phyloP scores from a whole-genome alignment of 371 early-diverging fungal genomes.

The Edhazardia aedis region DNA sequence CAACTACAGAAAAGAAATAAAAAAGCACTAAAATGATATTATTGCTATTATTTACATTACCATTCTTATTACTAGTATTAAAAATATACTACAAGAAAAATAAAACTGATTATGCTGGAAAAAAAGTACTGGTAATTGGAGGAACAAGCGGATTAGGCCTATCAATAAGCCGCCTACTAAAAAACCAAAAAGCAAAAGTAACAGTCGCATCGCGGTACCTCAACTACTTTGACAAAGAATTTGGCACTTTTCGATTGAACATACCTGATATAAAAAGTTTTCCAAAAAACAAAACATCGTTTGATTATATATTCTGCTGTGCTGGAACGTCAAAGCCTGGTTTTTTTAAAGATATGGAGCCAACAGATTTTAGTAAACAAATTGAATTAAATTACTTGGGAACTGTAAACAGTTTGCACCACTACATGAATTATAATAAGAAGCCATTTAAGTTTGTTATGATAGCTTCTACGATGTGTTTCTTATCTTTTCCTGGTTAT shows the following conservation, averaged over 20 bases:
- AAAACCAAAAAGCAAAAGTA: slow-evolving; percentile 56
- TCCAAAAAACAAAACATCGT: slow-evolving; percentile 8
- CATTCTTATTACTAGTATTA: too few relatives aligned
- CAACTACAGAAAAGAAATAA: too few relatives aligned
- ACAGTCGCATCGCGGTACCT: slow-evolving; percentile 61
- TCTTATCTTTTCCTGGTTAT: slow-evolving; percentile 55
- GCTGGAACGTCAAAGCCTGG: slow-evolving; percentile 57
- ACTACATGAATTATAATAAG: slow-evolving; percentile 51
- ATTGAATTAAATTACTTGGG: slow-evolving; percentile 61
- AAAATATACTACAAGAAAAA: too few relatives aligned
- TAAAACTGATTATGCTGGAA: too few relatives aligned
- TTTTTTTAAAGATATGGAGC: slow-evolving; percentile 52
- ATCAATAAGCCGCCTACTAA: slow-evolving; percentile 54
- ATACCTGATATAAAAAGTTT: slow-evolving; percentile 40
- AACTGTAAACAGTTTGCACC: slow-evolving; percentile 50
- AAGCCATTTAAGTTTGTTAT: slow-evolving; percentile 53
- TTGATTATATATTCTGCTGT: slow-evolving; percentile 56
- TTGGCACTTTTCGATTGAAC: slow-evolving; percentile 45
- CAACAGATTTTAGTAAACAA: slow-evolving; percentile 50
- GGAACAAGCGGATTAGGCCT: slow-evolving; percentile 73
- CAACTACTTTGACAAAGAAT: slow-evolving; percentile 10
- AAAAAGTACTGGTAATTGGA: slow-evolving; percentile 64
- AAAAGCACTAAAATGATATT: too few relatives aligned
- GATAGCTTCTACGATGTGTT: slow-evolving; percentile 55
- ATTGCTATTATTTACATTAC: too few relatives aligned